Evolutionary conservation across 2,329 filamentous ascomycete genomes (phyloP), one percentile per base, ranked within the genome.

Genomic region (Colletotrichum filicis): DNA sequence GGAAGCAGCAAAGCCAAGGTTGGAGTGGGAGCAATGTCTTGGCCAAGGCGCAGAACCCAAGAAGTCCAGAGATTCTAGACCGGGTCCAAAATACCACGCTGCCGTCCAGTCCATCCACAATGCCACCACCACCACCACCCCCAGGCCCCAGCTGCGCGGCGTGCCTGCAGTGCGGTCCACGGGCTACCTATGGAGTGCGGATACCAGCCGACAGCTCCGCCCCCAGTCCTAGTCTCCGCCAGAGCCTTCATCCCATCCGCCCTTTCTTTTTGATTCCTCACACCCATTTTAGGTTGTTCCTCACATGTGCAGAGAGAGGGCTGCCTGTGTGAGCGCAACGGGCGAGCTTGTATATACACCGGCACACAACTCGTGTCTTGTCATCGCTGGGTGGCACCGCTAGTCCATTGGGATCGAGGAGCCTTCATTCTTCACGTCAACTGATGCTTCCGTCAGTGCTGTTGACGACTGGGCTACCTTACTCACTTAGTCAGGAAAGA

Each of bases 51-150:
- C 35, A 49, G 16, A 37, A n/a, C 24, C 56, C 35, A 68, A 49
- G 53, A 35, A 60, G 56, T 32, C 68, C 14, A 58, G 46, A 72
- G 58, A 63, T 46, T 72, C 69, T 32, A 73, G 70, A 70, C 70
- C 28, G 53, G 55, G 66, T 65, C 70, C 26, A 73, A 56, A 65
- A 73, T 69, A 55, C 53, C 66, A 63, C 53, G 32, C 37, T 63
- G 35, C 58, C n/a, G 28, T 28, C 65, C 24, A 49, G 28, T 28
- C 65, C 24, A 49, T 49, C 19, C 42, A 49, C 42, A n/a, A 49
- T 49, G 19, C 16, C 42, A n/a, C 37, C 14, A 35, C 32, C 16
- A 19, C 37, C 16, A 19, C 37, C 37, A 42, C 37, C 37, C 16
- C 37, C 37, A 19, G 37, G 37, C 5, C 42, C 42, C 42, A 49